Conservation (phyloP, 164 flowering plant genomes). For the Magnolia kwangsiensis region DNA sequence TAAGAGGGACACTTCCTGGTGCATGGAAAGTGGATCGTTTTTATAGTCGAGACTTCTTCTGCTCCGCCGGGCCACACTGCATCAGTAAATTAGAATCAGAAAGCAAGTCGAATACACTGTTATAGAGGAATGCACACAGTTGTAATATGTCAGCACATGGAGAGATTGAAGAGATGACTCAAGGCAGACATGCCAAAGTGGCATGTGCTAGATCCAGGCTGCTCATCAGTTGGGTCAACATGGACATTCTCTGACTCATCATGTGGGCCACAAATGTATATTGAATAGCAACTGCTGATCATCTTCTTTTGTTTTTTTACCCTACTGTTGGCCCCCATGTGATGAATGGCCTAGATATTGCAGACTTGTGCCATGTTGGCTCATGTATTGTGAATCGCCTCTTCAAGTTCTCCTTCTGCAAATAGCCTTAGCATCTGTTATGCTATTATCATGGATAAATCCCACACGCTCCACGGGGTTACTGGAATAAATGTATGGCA, state of each 20-base stretch:
- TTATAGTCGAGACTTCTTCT: slow-evolving; percentile 53
- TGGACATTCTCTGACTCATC: too few species aligned
- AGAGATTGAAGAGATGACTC: not conserved
- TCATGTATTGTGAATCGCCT: too few species aligned
- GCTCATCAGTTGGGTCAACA: too few species aligned
- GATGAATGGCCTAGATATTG: not conserved
- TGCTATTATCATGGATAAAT: too few species aligned
- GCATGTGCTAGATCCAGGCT: not conserved
- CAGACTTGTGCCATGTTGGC: too few species aligned
- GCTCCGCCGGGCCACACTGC: slow-evolving; percentile 54
- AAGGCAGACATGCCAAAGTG: not conserved
- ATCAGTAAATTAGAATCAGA: slow-evolving; percentile 8
- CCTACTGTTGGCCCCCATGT: not conserved
- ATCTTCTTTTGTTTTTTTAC: not conserved
- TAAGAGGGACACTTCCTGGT: not conserved
- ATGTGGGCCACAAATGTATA: not conserved
- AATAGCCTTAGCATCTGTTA: too few species aligned
- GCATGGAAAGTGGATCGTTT: not conserved
- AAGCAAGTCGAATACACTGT: not conserved
- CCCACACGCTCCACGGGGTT: too few species aligned
- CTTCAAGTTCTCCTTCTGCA: too few species aligned
- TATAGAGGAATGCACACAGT: not conserved
- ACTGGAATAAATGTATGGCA: too few species aligned
- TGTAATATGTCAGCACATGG: too few species aligned
- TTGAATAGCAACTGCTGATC: too few species aligned